Percentiles rank a stretch among this genome's conserved stretches.
phyloP scores from a whole-genome alignment of 164 flowering plant species.

The Cinnamomum micranthum region DNA sequence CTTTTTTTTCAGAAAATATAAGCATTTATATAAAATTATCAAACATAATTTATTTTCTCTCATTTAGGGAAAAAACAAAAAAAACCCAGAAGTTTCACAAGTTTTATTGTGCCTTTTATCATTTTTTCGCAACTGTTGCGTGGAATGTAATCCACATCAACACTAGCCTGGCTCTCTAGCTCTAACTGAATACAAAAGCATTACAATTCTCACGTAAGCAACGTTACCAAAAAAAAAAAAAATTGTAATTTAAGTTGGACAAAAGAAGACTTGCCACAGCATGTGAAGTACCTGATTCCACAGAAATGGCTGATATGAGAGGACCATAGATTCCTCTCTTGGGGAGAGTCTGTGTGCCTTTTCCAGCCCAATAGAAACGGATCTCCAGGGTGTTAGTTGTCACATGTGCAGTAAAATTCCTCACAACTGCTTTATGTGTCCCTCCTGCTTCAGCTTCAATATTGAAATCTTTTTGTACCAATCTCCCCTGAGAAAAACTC shows the following conservation, averaged over 20 bases:
- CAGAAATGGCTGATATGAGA: conserved; percentile 21
- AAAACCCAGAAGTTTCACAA: no score
- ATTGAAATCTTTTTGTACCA: conserved; percentile 16
- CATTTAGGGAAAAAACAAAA: no score
- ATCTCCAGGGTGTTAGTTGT: conserved; percentile 13
- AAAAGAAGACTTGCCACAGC: background rate
- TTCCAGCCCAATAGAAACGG: conserved; percentile 20
- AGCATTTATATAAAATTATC: no score
- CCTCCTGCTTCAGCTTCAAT: conserved; percentile 11
- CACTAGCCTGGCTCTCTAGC: no score
- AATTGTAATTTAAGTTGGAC: no score
- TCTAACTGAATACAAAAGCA: no score
- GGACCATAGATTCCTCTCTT: conserved; percentile 17
- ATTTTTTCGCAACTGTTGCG: no score
- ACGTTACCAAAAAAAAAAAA: background rate
- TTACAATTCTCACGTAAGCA: conserved; percentile 8
- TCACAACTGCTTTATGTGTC: background rate
- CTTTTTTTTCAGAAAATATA: no score
- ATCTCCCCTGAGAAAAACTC: conserved; percentile 9
- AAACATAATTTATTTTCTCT: no score
- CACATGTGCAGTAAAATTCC: background rate
- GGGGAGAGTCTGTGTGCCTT: conserved; percentile 20
- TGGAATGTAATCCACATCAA: no score
- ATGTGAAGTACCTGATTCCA: conserved; percentile 8
- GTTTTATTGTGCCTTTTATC: no score